Evolutionary conservation across 768 basidiomycete species (phyloP), one percentile per base, ranked within the genome.

Genomic region (Lentinula lateritia): DNA sequence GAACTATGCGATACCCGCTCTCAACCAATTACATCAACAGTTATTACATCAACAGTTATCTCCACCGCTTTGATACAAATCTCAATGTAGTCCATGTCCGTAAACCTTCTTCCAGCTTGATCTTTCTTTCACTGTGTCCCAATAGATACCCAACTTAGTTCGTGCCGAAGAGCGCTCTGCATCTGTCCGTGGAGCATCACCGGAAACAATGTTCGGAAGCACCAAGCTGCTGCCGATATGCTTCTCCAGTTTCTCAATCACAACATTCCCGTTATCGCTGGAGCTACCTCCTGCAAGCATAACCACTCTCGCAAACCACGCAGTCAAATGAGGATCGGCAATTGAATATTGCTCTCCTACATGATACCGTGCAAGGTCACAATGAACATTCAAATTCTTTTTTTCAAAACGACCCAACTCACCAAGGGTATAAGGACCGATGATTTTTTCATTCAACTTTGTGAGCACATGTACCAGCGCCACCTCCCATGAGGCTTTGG

Each of bases 311-410:
- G 83, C 74, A 36, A 94, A 69, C 92, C 91, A 95, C 32, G 84
- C 85, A 8, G 84, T 86, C 18, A 93, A 80, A 68, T 93, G 92
- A 60, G 93, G 74, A 69, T 95, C 93, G 13, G 88, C 90, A 52
- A 92, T 74, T 6, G 88, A 92, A 66, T 93, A 71, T 64, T 95
- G 92, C 67, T 95, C 92, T 16, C 93, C 93, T 90, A 38, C 28
- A 28, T 28, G 28, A 28, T 28, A 28, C 28, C 28, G 28, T 3
- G 28, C 28, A 28, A 28, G 28, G 38, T 8, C 10, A 9, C 10
- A 16, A 36, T 38, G 38, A 55, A 55, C 20, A 41, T 36, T 10
- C 46, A 15, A 62, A 53, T 28, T 23, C 28, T 15, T 9, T 46
- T 20, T 12, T 38, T 20, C 0, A 28, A 28, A 28, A 35, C 36